Evolutionary conservation across 208 protist species (phyloP).

Genomic region (Herpetomonas muscarum): DNA sequence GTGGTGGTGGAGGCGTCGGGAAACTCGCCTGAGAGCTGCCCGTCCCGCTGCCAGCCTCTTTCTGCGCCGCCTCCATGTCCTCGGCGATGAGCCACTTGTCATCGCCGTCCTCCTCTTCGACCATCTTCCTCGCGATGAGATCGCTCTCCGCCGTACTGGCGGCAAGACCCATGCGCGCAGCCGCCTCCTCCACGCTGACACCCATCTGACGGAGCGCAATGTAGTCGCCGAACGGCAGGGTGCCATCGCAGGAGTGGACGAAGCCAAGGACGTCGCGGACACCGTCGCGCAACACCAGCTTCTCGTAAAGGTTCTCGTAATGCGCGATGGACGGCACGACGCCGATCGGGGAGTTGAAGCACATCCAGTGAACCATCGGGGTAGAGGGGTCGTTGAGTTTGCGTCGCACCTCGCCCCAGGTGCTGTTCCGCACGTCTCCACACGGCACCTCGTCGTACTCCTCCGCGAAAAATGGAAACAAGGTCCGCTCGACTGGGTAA

Average conservation of each 20-base stretch:
- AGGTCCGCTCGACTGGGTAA: constrained; percentile 10
- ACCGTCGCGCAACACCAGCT: constrained; percentile 39
- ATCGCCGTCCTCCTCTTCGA: neutral
- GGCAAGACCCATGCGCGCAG: constrained; percentile 1
- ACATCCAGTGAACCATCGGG: constrained; percentile 22
- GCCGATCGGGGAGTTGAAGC: constrained; percentile 14
- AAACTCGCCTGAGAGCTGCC: too few relatives aligned
- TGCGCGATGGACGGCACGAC: constrained; percentile 3
- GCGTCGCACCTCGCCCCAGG: constrained; percentile 26
- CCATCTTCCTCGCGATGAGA: neutral
- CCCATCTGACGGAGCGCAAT: constrained; percentile 38
- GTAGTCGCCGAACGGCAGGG: constrained; percentile 66
- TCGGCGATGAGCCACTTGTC: neutral
- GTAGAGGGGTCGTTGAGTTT: constrained; percentile 12
- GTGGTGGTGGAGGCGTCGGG: too few relatives aligned
- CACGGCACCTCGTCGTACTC: constrained; percentile 9
- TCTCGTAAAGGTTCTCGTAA: constrained; percentile 56
- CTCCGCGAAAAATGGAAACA: constrained; percentile 18
- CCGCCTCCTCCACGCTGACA: constrained; percentile 16
- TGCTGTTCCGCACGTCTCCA: constrained; percentile 15
- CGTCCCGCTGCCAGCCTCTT: too few relatives aligned
- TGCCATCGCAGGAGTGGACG: constrained; percentile 46
- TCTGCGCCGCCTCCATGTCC: too few relatives aligned
- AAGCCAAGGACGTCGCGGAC: constrained; percentile 61
- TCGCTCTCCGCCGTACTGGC: neutral